These are phyloP conservation scores for Oryza officinalis DNA, from an alignment of 176 grass and related monocot genomes.

Conservation along the genomic window DNA sequence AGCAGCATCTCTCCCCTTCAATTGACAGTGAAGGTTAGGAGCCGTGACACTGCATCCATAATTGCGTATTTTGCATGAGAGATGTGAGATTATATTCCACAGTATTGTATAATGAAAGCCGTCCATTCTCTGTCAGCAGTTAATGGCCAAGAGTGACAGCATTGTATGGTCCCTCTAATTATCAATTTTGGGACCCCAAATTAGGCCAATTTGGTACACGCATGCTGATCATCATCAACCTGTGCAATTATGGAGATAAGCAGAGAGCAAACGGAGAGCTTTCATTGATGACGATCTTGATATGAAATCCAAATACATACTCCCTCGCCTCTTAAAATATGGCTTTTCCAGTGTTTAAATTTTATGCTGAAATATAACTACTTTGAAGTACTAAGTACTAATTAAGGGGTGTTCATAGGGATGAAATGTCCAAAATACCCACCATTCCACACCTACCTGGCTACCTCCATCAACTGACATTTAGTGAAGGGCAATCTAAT, in stretches of 20 bases:
- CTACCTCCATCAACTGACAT: no score
- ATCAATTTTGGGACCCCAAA: constrained; percentile 13
- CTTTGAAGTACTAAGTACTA: no score
- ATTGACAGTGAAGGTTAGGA: constrained; percentile 33
- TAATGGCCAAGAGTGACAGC: neutral
- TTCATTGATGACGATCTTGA: neutral
- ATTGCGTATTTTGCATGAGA: constrained; percentile 18
- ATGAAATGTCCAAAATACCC: no score
- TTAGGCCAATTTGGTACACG: neutral
- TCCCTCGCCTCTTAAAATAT: no score
- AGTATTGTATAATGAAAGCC: constrained; percentile 5
- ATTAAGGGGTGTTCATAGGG: no score
- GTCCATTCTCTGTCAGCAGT: neutral
- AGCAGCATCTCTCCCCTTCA: constrained; percentile 18
- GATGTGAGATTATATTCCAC: neutral
- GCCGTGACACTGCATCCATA: constrained; percentile 14
- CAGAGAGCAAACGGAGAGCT: neutral
- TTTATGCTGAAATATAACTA: no score
- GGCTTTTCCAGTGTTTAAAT: no score
- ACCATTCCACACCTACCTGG: no score
- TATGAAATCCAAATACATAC: neutral
- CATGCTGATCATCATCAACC: constrained; percentile 8
- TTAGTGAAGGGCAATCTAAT: no score
- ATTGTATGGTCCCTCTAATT: neutral
- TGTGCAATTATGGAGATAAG: neutral